Evolutionary conservation across 2,329 filamentous ascomycete species (phyloP), one percentile per base, ranked within the genome.

Genomic region (Pseudogymnoascus sp.): DNA sequence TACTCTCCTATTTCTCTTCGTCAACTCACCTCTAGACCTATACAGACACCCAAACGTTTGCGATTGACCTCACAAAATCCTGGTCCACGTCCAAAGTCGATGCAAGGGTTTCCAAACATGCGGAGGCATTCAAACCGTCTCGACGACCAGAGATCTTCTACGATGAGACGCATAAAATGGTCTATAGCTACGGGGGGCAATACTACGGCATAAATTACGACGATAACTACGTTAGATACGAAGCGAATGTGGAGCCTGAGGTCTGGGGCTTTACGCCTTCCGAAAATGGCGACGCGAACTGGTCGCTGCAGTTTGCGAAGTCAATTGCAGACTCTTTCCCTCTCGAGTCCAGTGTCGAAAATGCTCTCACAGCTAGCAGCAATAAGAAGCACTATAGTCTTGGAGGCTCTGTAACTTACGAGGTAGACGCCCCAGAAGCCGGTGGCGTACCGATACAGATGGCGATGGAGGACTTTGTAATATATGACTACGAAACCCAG

Each of bases 181-280:
- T 65, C 8, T 64, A 65, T 38, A 51, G 29, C 12, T 59, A 59
- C 15, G 63, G 64, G 9, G 42, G 41, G 42, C 12, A 15, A 48
- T 27, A 48, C 42, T 48, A n/a, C 42, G 62, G 64, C 21, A 17
- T 29, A 27, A 44, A 41, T n/a, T 64, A 61, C 25, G 15, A 21
- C 5, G 33, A 12, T 17, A 29, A 60, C 31, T 21, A 38, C 33
- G 27, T 12, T 29, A n/a, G 12, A 27, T 35, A 36, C 17, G 36
- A 31, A 17, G 42, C 36, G 10, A 60, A 44, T 29, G 41, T 36
- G 10, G 21, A n/a, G 15, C 33, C 38, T 10, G 51, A 62, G 29
- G 21, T 65, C 10, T 64, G 62, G 62, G 62, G 38, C 15, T 65
- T 65, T 33, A 27, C 58, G 39, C 59, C 55, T 5, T 31, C 58